These are phyloP conservation scores for Colletotrichum musicola DNA, from an alignment of 2,329 filamentous ascomycete species.

Conservation along the genomic window DNA sequence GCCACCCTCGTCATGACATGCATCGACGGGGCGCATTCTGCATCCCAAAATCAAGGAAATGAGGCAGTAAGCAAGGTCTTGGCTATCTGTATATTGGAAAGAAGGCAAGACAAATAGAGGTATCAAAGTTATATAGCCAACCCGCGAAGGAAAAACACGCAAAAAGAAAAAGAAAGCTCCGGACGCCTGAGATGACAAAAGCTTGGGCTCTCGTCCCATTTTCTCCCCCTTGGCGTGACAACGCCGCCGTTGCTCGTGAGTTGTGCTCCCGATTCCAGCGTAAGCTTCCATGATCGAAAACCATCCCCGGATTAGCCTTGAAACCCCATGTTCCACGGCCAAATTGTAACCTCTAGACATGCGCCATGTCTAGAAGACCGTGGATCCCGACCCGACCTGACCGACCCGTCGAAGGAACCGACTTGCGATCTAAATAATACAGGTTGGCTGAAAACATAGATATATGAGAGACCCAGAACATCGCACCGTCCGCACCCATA, in stretches of 20 bases:
- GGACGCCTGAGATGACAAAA: slow-evolving; percentile 1
- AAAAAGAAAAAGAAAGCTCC: not conserved
- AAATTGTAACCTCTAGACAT: no score
- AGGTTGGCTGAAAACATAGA: not conserved
- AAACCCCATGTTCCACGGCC: not conserved
- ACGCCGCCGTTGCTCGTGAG: slow-evolving; percentile 11
- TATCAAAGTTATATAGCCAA: slow-evolving; percentile 12
- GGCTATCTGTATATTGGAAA: not conserved
- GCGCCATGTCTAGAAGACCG: not conserved
- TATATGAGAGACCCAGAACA: not conserved
- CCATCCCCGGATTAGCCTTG: not conserved
- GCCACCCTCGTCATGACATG: not conserved
- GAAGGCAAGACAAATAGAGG: not conserved
- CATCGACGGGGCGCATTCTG: not conserved
- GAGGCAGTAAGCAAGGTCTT: not conserved
- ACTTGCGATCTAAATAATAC: not conserved
- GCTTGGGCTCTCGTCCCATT: slow-evolving; percentile 8
- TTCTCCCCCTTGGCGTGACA: not conserved
- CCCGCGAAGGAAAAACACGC: not conserved
- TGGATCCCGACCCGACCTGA: not conserved
- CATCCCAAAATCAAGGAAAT: not conserved
- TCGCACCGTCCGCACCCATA: not conserved
- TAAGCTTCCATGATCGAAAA: not conserved
- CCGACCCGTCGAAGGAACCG: not conserved
- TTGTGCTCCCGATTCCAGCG: slow-evolving; percentile 6